Evolutionary conservation across 352 stramenopile genomes (phyloP), one percentile per base, ranked within the genome.

Genomic region (Phytophthora tubulina): DNA sequence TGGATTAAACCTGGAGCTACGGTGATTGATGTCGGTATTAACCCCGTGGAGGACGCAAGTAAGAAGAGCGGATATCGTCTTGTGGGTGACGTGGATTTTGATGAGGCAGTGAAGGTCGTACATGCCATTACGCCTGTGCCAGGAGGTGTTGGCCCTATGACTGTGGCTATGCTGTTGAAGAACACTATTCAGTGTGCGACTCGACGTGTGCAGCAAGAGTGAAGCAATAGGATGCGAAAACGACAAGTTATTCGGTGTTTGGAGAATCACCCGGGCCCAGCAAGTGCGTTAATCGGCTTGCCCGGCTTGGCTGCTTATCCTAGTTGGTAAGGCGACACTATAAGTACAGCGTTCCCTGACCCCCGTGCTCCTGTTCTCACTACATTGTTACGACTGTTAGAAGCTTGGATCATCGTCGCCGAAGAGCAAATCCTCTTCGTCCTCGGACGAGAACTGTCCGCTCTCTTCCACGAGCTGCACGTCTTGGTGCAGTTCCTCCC

Each of bases 11-110:
- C 90, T 0, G 97, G 97, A 27, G 95, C 95, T 14, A 95, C 98
- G 4, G 98, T 99, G 0, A 97, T 99, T 63, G 98, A 99, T 84
- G 98, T 99, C 3, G 98, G 98, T 17, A 99, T 99, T 64, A 99
- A 99, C 78, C 89, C 89, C 21, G 88, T 99, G 4, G 91, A 99
- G 46, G 88, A 97, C 57, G 60, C 81, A 3, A 82, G 52, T 17
- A 93, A 91, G 73, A 89, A 87, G 35, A 76, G 73, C 14, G 86
- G 85, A 0, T 99, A 99, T 71, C 88, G 92, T 59, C 87, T 99
- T 7, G 97, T 99, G 15, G 98, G 98, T 7, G 98, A 99, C 80
- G 97, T 99, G 17, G 86, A 99, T 81, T 99, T 96, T 73, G 86
- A 92, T 2, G 88, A 79, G 32, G 97, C 80, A 2, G 79, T 75